A percentile compares a stretch with the other conserved stretches of the same genome.
These are phyloP conservation scores for Gautieria morchelliformis DNA, from an alignment of 768 basidiomycete genomes.

Conservation along the genomic window DNA sequence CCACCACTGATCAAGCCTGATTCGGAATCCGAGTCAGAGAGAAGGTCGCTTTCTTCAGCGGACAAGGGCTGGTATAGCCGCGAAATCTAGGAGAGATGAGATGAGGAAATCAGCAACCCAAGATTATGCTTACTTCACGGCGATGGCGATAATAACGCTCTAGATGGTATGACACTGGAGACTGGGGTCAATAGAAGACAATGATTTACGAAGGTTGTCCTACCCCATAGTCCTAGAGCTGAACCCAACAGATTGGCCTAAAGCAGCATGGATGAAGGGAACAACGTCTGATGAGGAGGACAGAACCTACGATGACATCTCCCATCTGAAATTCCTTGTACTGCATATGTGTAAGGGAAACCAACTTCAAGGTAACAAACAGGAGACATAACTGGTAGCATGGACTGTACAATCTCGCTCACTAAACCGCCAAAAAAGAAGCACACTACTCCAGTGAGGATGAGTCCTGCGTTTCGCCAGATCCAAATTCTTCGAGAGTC, in stretches of 20 bases:
- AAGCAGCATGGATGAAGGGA: not conserved
- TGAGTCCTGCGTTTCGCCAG: slow-evolving; percentile 65
- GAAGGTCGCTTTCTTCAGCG: slow-evolving; percentile 25
- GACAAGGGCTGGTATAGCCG: slow-evolving; percentile 69
- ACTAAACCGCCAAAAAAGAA: slow-evolving; percentile 74
- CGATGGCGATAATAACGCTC: slow-evolving; percentile 72
- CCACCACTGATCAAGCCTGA: slow-evolving; percentile 37
- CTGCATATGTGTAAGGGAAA: slow-evolving; percentile 24
- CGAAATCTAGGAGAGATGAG: slow-evolving; percentile 41
- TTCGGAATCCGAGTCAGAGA: slow-evolving; percentile 31
- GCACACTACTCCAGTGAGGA: slow-evolving; percentile 61
- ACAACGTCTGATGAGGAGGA: slow-evolving; percentile 7
- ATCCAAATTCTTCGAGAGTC: slow-evolving; percentile 78
- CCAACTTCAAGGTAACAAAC: not conserved
- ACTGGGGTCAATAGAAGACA: not conserved
- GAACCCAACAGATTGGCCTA: slow-evolving; percentile 78
- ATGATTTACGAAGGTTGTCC: slow-evolving; percentile 15
- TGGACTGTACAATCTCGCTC: slow-evolving; percentile 73
- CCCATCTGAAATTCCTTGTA: slow-evolving; percentile 64
- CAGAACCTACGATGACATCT: slow-evolving; percentile 52
- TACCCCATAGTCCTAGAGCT: slow-evolving; percentile 50
- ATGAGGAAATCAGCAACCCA: not conserved
- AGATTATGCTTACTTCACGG: slow-evolving; percentile 48
- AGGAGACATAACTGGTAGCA: slow-evolving; percentile 48
- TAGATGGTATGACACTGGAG: slow-evolving; percentile 38